Percentiles rank a stretch among this genome's conserved stretches.
Conservation (phyloP, 2,329 filamentous ascomycete genomes). For the Colletotrichum karsti region DNA sequence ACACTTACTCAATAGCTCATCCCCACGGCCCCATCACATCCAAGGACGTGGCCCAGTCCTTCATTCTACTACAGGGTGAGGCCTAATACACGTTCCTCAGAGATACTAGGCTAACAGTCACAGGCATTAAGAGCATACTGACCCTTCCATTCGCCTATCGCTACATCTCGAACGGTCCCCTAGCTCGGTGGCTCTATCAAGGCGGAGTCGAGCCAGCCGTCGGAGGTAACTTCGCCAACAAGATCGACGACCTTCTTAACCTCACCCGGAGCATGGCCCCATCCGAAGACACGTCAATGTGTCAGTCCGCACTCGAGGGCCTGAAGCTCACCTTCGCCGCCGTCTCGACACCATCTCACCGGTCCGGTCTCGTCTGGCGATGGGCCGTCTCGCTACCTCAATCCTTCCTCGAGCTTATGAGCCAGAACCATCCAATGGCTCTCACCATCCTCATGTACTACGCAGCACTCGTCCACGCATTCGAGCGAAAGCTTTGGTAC, state of each 20-base stretch:
- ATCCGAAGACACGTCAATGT: slow-evolving; percentile 20
- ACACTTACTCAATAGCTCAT: slow-evolving; percentile 29
- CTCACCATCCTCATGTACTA: slow-evolving; percentile 32
- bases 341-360: slow-evolving; percentile 9
- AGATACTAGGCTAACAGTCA: background rate
- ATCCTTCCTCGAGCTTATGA: slow-evolving; percentile 29
- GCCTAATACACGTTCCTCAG: too few species aligned
- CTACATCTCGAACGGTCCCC: slow-evolving; percentile 17
- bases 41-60: slow-evolving; percentile 30
- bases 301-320: slow-evolving; percentile 22
- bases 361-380: slow-evolving; percentile 27
- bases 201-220: slow-evolving; percentile 13
- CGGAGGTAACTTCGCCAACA: slow-evolving; percentile 6
- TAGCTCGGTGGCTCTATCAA: slow-evolving; percentile 25
- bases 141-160: slow-evolving; percentile 13
- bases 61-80: slow-evolving; percentile 29
- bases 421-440: slow-evolving; percentile 27
- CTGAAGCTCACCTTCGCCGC: slow-evolving; percentile 21
- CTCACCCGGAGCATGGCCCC: slow-evolving; percentile 25
- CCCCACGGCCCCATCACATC: slow-evolving; percentile 10
- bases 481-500: slow-evolving; percentile 27
- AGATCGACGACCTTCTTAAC: slow-evolving; percentile 21
- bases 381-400: slow-evolving; percentile 31
- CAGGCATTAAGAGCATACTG: slow-evolving; percentile 30
- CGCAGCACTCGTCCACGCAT: slow-evolving; percentile 26